These are phyloP conservation scores for Isabelozyma heimii DNA, from an alignment of 805 yeast genomes.

Conservation along the genomic window DNA sequence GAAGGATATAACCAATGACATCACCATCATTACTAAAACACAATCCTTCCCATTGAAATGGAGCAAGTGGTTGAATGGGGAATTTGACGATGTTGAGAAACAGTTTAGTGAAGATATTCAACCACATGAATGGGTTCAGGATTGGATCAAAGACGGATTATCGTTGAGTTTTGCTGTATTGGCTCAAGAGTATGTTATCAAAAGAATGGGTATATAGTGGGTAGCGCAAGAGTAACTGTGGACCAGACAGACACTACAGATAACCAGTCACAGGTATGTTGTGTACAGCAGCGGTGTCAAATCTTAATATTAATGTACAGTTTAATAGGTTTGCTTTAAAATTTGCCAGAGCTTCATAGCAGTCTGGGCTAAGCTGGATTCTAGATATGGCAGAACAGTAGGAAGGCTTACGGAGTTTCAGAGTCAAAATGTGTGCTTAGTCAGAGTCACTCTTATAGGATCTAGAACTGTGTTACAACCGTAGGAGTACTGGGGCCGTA, in stretches of 20 bases:
- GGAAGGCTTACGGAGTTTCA: too few species aligned
- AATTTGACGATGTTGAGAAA: slow-evolving; percentile 10
- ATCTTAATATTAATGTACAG: too few species aligned
- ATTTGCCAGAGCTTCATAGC: too few species aligned
- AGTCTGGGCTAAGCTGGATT: too few species aligned
- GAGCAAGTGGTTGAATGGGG: slow-evolving; percentile 86
- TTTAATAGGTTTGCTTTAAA: too few species aligned
- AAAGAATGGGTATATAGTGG: slow-evolving; percentile 71
- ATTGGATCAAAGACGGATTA: slow-evolving; percentile 57
- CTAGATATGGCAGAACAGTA: too few species aligned
- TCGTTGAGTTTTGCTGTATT: slow-evolving; percentile 77
- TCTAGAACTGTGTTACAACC: too few species aligned
- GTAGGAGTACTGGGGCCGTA: too few species aligned
- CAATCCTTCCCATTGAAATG: slow-evolving; percentile 90
- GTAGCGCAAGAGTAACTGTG: not conserved
- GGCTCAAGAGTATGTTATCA: slow-evolving; percentile 87
- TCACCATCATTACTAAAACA: slow-evolving; percentile 71
- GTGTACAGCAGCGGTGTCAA: too few species aligned
- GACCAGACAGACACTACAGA: not conserved
- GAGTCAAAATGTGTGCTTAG: too few species aligned
- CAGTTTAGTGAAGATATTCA: slow-evolving; percentile 27
- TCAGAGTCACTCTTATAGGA: too few species aligned
- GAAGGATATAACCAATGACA: slow-evolving; percentile 74
- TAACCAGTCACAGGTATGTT: too few species aligned
- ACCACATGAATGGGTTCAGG: slow-evolving; percentile 43